Evolutionary conservation across 306 rosid species (phyloP).

Genomic region (Dryas octopetala): DNA sequence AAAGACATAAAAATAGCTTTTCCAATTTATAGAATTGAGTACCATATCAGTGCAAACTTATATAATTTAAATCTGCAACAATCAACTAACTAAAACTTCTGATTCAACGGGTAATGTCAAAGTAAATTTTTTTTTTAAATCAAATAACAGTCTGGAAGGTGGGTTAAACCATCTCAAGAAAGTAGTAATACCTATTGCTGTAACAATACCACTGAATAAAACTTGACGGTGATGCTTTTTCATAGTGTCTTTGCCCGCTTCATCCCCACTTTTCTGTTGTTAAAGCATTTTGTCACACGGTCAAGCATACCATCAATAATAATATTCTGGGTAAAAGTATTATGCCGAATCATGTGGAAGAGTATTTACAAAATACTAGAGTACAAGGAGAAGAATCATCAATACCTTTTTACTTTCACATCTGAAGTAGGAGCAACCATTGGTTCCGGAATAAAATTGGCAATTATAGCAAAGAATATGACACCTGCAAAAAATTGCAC

Average conservation of each 20-base stretch:
- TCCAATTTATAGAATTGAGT: neutral
- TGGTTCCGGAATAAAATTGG: conserved; percentile 91
- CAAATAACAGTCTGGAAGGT: conserved; percentile 21
- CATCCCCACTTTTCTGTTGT: conserved; percentile 69
- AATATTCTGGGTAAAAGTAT: conserved; percentile 16
- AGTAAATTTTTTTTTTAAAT: conserved; percentile 7
- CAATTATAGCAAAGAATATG: conserved; percentile 71
- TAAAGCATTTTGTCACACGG: conserved; percentile 38
- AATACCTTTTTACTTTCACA: conserved; percentile 63
- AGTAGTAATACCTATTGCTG: conserved; percentile 75
- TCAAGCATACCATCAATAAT: conserved; percentile 29
- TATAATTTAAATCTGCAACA: neutral
- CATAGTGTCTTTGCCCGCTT: conserved; percentile 81
- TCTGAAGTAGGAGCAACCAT: conserved; percentile 63
- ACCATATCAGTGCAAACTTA: neutral
- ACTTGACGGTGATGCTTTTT: conserved; percentile 93
- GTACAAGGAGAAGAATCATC: conserved; percentile 17
- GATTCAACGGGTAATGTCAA: neutral
- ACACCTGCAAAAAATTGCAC: conserved; percentile 93
- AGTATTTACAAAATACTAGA: conserved; percentile 14
- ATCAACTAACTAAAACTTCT: conserved; percentile 1
- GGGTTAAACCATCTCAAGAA: conserved; percentile 22
- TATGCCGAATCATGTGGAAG: conserved; percentile 27
- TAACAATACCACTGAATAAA: conserved; percentile 78
- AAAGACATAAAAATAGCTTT: neutral